Evolutionary conservation across 768 basidiomycete species (phyloP).

Genomic region (Rhodotorula graminis): DNA sequence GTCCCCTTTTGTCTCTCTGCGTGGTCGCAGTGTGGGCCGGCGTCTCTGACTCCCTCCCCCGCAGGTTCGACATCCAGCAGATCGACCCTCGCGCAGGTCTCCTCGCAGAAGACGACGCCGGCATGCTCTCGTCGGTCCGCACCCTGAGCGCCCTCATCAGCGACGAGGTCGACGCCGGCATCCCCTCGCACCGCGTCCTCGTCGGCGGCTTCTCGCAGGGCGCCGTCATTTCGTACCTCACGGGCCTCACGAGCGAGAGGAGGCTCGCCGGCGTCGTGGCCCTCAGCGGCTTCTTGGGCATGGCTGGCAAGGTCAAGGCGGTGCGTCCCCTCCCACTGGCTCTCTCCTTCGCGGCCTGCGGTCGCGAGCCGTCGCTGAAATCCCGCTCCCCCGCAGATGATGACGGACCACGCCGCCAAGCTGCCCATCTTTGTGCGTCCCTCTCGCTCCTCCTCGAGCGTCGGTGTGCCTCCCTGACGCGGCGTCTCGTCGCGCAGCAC

Average conservation of each 20-base stretch:
- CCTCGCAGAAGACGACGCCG: slow-evolving; percentile 63
- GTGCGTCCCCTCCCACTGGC: slow-evolving; percentile 49
- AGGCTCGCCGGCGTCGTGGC: slow-evolving; percentile 29
- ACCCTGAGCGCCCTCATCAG: slow-evolving; percentile 66
- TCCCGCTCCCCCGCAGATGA: too few species aligned
- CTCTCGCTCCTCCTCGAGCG: neutral
- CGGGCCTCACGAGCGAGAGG: slow-evolving; percentile 20
- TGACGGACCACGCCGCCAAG: slow-evolving; percentile 57
- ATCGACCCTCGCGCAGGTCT: neutral
- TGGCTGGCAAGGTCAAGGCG: slow-evolving; percentile 55
- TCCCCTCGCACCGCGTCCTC: slow-evolving; percentile 50
- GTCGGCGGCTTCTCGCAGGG: slow-evolving; percentile 36
- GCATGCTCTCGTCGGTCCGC: slow-evolving; percentile 64
- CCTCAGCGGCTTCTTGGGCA: slow-evolving; percentile 51
- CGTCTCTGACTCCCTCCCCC: too few species aligned
- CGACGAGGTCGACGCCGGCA: slow-evolving; percentile 67
- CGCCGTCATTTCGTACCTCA: slow-evolving; percentile 25
- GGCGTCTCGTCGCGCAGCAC: neutral
- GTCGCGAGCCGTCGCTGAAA: too few species aligned
- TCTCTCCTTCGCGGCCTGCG: too few species aligned
- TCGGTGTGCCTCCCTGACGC: neutral
- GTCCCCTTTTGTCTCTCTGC: neutral
- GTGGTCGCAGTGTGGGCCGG: too few species aligned
- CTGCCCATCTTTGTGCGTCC: slow-evolving; percentile 62
- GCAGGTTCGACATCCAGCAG: slow-evolving; percentile 18